Base-by-base conservation (phyloP, 306 rosid species). In the Ceratonia siliqua region DNA sequence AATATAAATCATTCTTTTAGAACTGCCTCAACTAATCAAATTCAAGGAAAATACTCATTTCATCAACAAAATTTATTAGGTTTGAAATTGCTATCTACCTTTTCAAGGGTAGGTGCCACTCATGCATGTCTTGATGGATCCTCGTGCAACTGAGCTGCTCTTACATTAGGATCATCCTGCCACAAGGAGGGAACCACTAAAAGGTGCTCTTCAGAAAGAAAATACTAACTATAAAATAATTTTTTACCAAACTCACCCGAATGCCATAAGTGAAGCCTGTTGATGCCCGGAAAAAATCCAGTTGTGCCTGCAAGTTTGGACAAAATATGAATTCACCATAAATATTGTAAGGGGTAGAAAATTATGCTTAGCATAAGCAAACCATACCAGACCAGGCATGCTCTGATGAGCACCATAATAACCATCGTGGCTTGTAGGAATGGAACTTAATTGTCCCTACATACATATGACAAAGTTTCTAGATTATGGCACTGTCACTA, bases 161-260 rank as follows among this genome's bases (percentile, higher is more conserved):
- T 89, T 45, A 91, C 98, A 53, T 82, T 89, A 42, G 98, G 84
- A 75, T 91, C 98, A 58, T 94, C 98, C 97, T 94, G 94, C 73
- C 75, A 89, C 28, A 33, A 62, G 68, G 62, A 61, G 81, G 22
- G 41, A 79, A 27, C 25, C 9, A 68, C 67, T 57, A 73, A 39
- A 33, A 76, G 49, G 66, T 78, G 39, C 49, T 35, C 41, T 39
- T 32, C 18, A 18, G 17, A 45, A 72, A 66, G 68, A 56, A 68
- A n/a, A 28, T 48, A 22, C 7, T 17, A 56, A 18, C 24, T 9
- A n/a, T 17, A 67, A 48, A 68, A 62, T 20, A 17, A 4, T 63
- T 10, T 67, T 72, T 57, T 42, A 7, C 75, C 62, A 73, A 49
- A 88, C 97, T 85, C 78, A 94, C 98, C 89, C 98, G 96, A 62